phyloP scores from a whole-genome alignment of 2,329 filamentous ascomycete species.

The Trichoderma guizhouense region DNA sequence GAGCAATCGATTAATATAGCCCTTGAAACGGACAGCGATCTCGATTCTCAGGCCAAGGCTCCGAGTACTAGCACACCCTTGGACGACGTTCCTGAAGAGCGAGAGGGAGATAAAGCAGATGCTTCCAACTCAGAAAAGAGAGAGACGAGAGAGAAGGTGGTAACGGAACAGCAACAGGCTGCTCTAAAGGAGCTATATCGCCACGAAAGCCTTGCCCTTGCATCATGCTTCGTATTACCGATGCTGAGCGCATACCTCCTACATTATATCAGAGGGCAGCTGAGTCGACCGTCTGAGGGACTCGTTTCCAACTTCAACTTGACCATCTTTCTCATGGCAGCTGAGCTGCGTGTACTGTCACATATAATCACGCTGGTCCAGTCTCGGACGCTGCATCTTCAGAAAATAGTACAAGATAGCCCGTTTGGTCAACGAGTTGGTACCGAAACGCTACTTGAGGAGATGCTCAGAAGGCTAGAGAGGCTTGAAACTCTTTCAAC shows the following conservation, averaged over 20 bases:
- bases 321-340: slow-evolving; percentile 81
- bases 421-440: slow-evolving; percentile 37
- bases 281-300: slow-evolving; percentile 79
- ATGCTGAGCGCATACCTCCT: slow-evolving; percentile 77
- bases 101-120: slow-evolving; percentile 26
- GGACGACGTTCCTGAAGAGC: slow-evolving; percentile 46
- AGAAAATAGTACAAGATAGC: slow-evolving; percentile 63
- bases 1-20: slow-evolving; percentile 40
- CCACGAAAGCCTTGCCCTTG: slow-evolving; percentile 71
- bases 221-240: slow-evolving; percentile 76
- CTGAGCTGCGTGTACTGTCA: slow-evolving; percentile 78
- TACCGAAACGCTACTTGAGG: slow-evolving; percentile 45
- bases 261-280: slow-evolving; percentile 73
- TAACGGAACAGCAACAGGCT: slow-evolving; percentile 30
- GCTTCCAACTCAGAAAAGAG: slow-evolving; percentile 12
- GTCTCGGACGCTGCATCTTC: slow-evolving; percentile 74
- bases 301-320: slow-evolving; percentile 91
- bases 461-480: slow-evolving; percentile 64
- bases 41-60: slow-evolving; percentile 26
- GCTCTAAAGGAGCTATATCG: slow-evolving; percentile 64
- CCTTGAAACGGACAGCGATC: slow-evolving; percentile 46
- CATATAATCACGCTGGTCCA: slow-evolving; percentile 80
- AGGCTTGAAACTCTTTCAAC: slow-evolving; percentile 59
- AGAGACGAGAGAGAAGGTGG: background rate
- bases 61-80: slow-evolving; percentile 28